Evolutionary conservation across 495 filamentous ascomycete genomes (phyloP).

Genomic region (Podospora conica): DNA sequence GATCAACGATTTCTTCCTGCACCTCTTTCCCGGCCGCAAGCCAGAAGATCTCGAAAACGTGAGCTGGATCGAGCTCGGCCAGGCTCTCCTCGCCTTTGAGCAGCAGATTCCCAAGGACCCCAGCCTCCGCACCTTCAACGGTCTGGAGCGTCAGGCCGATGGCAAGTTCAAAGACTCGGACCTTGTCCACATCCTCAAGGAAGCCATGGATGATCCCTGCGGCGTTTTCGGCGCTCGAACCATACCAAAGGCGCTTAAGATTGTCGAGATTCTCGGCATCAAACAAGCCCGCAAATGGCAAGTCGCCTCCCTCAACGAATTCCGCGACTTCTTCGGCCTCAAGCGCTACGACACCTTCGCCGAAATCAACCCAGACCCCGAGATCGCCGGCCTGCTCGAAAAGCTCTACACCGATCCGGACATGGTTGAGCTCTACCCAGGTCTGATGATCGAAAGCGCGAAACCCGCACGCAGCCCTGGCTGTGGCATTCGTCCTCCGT

Average conservation of each 20-base stretch:
- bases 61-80: constrained; percentile 47
- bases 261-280: constrained; percentile 72
- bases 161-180: constrained; percentile 53
- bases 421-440: constrained; percentile 41
- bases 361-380: constrained; percentile 67
- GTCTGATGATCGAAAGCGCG: constrained; percentile 64
- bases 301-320: constrained; percentile 72
- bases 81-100: constrained; percentile 49
- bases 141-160: constrained; percentile 52
- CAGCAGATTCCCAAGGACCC: constrained; percentile 49
- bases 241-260: constrained; percentile 61
- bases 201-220: constrained; percentile 54
- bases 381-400: constrained; percentile 59
- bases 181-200: constrained; percentile 54
- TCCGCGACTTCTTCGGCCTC: constrained; percentile 68
- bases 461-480: constrained; percentile 60
- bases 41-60: constrained; percentile 45
- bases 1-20: constrained; percentile 54
- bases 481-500: constrained; percentile 64
- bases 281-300: constrained; percentile 73
- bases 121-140: constrained; percentile 51
- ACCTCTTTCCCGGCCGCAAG: constrained; percentile 52
- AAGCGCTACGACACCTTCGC: constrained; percentile 63
- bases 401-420: constrained; percentile 74
- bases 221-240: constrained; percentile 57